Conservation (phyloP, 73 alveolate genomes). For the Paramecium biaurelia region DNA sequence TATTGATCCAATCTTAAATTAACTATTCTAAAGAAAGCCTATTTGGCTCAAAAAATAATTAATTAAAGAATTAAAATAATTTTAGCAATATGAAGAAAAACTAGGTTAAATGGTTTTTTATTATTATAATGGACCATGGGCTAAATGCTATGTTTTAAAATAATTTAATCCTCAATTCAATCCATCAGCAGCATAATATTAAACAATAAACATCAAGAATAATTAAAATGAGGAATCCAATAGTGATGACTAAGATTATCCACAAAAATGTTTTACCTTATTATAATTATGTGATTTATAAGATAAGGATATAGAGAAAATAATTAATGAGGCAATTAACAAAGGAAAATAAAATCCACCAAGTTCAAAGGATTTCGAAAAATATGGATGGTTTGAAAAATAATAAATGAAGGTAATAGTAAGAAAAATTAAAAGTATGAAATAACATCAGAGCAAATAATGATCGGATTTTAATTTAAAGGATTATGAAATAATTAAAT, state of each 20-base stretch:
- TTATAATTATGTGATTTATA: neutral
- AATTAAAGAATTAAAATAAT: neutral
- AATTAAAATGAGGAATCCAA: neutral
- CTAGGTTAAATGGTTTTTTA: neutral
- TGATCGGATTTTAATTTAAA: neutral
- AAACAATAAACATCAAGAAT: neutral
- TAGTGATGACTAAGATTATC: neutral
- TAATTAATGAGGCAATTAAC: neutral
- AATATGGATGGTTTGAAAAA: neutral
- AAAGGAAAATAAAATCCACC: neutral
- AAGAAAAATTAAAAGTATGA: neutral
- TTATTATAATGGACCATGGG: conserved; percentile 25
- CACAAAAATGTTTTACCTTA: neutral
- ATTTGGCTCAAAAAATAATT: neutral
- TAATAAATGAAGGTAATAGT: neutral
- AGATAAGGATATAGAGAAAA: neutral
- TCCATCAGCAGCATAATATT: neutral
- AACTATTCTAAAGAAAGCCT: neutral
- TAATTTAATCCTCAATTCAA: neutral
- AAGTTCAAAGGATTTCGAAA: neutral
- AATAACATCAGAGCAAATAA: neutral
- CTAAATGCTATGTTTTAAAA: neutral
- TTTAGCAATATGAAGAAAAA: neutral
- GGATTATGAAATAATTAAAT: neutral
- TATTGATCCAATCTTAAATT: neutral